A percentile compares a stretch with the other conserved stretches of the same genome.
Conservation (phyloP, 2,329 filamentous ascomycete species). For the Cadophora sp. region DNA sequence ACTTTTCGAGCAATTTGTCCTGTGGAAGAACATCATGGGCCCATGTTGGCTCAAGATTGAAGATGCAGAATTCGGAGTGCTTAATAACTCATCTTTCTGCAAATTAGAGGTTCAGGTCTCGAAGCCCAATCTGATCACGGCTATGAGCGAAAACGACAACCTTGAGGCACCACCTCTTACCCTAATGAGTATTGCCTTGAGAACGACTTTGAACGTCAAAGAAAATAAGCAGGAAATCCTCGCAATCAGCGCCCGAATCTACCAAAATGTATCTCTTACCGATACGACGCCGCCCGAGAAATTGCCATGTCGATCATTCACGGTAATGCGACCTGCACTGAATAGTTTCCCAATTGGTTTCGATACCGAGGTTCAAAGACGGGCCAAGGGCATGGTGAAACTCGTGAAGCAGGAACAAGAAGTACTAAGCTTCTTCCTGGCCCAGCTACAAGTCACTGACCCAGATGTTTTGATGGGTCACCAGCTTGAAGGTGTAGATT, state of each 20-base stretch:
- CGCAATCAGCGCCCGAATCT: slow-evolving; percentile 88
- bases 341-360: slow-evolving; percentile 85
- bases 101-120: slow-evolving; percentile 88
- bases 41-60: slow-evolving; percentile 96
- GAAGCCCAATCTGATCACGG: slow-evolving; percentile 77
- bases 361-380: slow-evolving; percentile 73
- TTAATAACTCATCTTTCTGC: slow-evolving; percentile 96
- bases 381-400: slow-evolving; percentile 78
- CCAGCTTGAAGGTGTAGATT: slow-evolving; percentile 96
- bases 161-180: slow-evolving; percentile 86
- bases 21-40: slow-evolving; percentile 99
- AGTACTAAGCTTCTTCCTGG: slow-evolving; percentile 86
- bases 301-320: slow-evolving; percentile 89
- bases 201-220: slow-evolving; percentile 86
- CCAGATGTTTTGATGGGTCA: slow-evolving; percentile 95
- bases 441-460: slow-evolving; percentile 85
- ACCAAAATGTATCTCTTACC: slow-evolving; percentile 85
- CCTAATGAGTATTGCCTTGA: slow-evolving; percentile 91
- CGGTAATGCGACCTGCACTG: slow-evolving; percentile 82
- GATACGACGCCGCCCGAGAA: slow-evolving; percentile 91
- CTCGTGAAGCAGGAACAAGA: slow-evolving; percentile 85
- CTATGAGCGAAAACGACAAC: slow-evolving; percentile 78
- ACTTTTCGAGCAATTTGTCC: slow-evolving; percentile 95
- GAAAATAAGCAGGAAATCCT: slow-evolving; percentile 97
- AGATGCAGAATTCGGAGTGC: slow-evolving; percentile 79